Percentiles rank a stretch among this genome's conserved stretches.
Evolutionary conservation across 2,329 filamentous ascomycete genomes (phyloP).

Genomic region (Neonectria magnoliae): DNA sequence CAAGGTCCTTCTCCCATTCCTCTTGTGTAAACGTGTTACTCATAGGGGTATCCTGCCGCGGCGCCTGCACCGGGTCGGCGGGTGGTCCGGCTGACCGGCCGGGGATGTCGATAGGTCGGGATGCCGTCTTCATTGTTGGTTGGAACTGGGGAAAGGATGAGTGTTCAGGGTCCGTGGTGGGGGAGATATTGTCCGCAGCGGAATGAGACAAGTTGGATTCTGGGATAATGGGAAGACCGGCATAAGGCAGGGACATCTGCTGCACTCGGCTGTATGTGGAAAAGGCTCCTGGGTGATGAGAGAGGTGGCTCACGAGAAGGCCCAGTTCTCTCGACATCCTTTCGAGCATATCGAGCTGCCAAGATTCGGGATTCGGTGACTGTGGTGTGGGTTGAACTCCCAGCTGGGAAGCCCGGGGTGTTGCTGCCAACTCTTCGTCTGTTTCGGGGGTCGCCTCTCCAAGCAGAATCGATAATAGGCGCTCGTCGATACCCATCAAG

Average conservation of each 20-base stretch:
- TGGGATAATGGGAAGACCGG: conserved; percentile 75
- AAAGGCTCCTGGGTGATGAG: conserved; percentile 85
- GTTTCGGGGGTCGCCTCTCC: conserved; percentile 77
- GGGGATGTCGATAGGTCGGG: conserved; percentile 51
- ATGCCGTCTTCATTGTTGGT: conserved; percentile 55
- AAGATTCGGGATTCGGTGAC: conserved; percentile 57
- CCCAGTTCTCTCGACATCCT: conserved; percentile 89
- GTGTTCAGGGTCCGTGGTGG: conserved; percentile 33
- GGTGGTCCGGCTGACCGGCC: conserved; percentile 40
- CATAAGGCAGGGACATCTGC: conserved; percentile 76
- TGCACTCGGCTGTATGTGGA: conserved; percentile 78
- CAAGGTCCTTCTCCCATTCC: conserved; percentile 94
- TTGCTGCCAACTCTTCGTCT: conserved; percentile 58
- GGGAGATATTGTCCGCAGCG: conserved; percentile 38
- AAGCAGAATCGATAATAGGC: conserved; percentile 84
- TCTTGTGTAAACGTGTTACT: conserved; percentile 68
- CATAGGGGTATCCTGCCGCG: conserved; percentile 39
- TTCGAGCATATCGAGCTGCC: conserved; percentile 84
- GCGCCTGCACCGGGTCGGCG: conserved; percentile 32
- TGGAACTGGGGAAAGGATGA: conserved; percentile 53
- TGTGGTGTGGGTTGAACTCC: conserved; percentile 42
- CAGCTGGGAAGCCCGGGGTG: conserved; percentile 55
- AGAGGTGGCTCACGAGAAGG: conserved; percentile 81
- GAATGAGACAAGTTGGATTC: conserved; percentile 55
- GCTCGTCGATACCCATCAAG: conserved; percentile 90